phyloP scores from a whole-genome alignment of 192 early-diverging fungal genomes.

The Coemansia furcata region DNA sequence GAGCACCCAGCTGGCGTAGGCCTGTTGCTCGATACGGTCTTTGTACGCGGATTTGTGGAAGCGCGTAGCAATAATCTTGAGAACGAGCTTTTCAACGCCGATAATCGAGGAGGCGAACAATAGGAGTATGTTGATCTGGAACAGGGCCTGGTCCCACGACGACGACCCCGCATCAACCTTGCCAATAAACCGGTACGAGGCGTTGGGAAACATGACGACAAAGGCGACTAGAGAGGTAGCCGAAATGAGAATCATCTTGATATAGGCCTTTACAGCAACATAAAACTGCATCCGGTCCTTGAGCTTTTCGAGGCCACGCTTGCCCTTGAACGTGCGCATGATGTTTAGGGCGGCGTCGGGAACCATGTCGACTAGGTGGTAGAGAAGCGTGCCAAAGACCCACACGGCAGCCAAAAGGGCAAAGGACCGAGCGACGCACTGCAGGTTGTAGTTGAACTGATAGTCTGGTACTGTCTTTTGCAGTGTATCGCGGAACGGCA shows the following conservation, averaged over 20 bases:
- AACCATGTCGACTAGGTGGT: constrained; percentile 58
- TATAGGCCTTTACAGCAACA: constrained; percentile 55
- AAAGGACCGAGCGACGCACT: constrained; percentile 49
- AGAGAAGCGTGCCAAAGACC: constrained; percentile 53
- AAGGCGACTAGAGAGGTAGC: constrained; percentile 55
- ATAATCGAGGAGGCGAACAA: constrained; percentile 54
- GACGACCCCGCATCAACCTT: constrained; percentile 32
- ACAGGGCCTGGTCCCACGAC: constrained; percentile 54
- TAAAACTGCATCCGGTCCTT: constrained; percentile 58
- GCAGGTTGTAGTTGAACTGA: constrained; percentile 33
- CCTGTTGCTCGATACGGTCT: constrained; percentile 60
- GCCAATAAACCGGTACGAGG: constrained; percentile 50
- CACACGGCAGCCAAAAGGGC: constrained; percentile 51
- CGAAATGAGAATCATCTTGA: constrained; percentile 57
- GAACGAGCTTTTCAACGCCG: constrained; percentile 59
- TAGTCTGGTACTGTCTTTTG: not conserved
- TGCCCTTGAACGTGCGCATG: constrained; percentile 45
- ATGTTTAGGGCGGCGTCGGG: constrained; percentile 56
- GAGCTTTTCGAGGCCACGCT: constrained; percentile 50
- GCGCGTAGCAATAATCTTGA: constrained; percentile 63
- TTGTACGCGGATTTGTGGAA: constrained; percentile 66
- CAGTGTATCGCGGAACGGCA: constrained; percentile 30
- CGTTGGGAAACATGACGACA: constrained; percentile 54
- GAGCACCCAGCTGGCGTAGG: constrained; percentile 60
- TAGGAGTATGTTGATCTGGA: constrained; percentile 55